Base-by-base conservation (phyloP, 1,139 yeast genomes). In the Taiozyma sp. region DNA sequence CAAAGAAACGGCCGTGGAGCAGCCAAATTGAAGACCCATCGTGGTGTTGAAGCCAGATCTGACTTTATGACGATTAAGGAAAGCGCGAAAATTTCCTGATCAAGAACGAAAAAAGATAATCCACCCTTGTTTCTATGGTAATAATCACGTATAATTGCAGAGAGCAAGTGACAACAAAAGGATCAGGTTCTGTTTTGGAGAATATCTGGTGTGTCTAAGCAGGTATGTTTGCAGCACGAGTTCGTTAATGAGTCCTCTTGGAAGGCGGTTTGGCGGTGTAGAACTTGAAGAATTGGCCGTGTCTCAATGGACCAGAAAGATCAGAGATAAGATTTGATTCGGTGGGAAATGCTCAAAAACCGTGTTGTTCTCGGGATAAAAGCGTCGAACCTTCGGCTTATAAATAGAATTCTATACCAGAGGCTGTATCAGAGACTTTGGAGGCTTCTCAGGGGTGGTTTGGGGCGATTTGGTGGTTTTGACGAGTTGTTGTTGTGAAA, bases 1-100 rank as follows among this genome's bases (percentile, higher is more conserved):
- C 19, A 66, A 49, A 40, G 64, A 59, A 13, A 69, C 64, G 27
- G 62, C 57, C 4, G 70, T 58, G 36, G 69, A 65, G 45, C 64
- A 58, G n/a, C 67, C 67, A 46, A 62, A 61, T 28, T 51, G 47
- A 8, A 59, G 53, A 39, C 48, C 62, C 61, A 58, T 58, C 7
- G 34, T 38, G 24, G 14, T 19, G 16, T 32, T 32, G 16, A n/a
- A n/a, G 36, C 9, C 19, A 32, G 36, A 32, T 32, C 36, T 32
- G 19, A 32, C 36, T 32, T 8, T 32, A 32, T 38, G 10, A 19
- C 24, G 19, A 19, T 8, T 16, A 7, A 22, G 24, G 24, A 19
- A 38, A 8, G 6, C 41, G 41, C 41, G 41, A 38, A 38, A 19
- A 19, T 10, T 19, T 38, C 41, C 41, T 4, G 24, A 38, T 38